Conservation (phyloP, 805 yeast species). For the Candida verbasci region DNA sequence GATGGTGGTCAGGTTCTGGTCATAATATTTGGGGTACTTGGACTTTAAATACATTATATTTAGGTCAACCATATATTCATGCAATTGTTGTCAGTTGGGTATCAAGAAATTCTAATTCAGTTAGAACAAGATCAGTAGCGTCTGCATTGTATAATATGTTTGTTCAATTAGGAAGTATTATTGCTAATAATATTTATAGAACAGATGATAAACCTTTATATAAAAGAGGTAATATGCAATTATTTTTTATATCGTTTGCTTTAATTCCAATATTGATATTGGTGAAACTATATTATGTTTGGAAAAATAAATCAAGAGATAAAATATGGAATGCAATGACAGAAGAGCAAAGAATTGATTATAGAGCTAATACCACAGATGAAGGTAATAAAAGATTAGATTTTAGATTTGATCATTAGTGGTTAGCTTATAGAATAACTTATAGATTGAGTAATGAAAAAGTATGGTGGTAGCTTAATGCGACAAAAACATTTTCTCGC, state of each 20-base stretch:
- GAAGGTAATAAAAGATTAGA: slow-evolving; percentile 59
- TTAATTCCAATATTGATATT: slow-evolving; percentile 23
- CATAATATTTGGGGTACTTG: slow-evolving; percentile 11
- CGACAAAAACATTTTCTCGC: no score
- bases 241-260: slow-evolving; percentile 33
- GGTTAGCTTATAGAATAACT: no score
- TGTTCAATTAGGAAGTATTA: slow-evolving; percentile 55
- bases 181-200: slow-evolving; percentile 54
- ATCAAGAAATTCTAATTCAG: slow-evolving; percentile 58
- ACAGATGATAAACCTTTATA: slow-evolving; percentile 57
- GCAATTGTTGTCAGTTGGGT: slow-evolving; percentile 40
- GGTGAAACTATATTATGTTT: slow-evolving; percentile 34
- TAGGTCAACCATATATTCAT: slow-evolving; percentile 29
- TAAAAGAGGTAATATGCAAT: slow-evolving; percentile 48
- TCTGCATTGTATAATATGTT: slow-evolving; percentile 64
- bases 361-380: slow-evolving; percentile 43
- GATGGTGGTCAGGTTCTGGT: slow-evolving; percentile 10
- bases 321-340: slow-evolving; percentile 47
- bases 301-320: slow-evolving; percentile 42
- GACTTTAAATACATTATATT: slow-evolving; percentile 15
- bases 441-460: no score
- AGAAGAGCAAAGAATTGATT: slow-evolving; percentile 45
- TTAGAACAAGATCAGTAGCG: slow-evolving; percentile 59
- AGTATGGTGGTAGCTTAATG: no score
- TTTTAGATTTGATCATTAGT: slow-evolving; percentile 30